These are phyloP conservation scores for Circinella minor DNA, from an alignment of 371 early-diverging fungal genomes.

Conservation along the genomic window DNA sequence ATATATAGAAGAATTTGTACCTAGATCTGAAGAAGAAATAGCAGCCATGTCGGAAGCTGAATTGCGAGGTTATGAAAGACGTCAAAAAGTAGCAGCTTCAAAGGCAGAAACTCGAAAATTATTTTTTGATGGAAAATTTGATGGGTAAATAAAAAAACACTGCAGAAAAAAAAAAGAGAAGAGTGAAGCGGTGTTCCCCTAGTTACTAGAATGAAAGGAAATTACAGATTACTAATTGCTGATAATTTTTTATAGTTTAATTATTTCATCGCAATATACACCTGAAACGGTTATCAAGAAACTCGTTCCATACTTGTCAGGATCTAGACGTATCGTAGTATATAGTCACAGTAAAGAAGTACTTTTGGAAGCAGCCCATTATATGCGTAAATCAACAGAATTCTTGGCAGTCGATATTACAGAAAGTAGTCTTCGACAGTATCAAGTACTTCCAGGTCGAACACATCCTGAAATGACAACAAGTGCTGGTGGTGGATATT, in stretches of 20 bases:
- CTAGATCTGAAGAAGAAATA: conserved; percentile 40
- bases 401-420: conserved; percentile 83
- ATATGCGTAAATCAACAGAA: conserved; percentile 71
- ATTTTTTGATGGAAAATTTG: conserved; percentile 61
- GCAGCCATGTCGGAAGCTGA: conserved; percentile 33
- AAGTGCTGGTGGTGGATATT: conserved; percentile 84
- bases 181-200: too few relatives aligned
- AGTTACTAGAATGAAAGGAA: too few relatives aligned
- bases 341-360: conserved; percentile 86
- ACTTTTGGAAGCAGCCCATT: conserved; percentile 69
- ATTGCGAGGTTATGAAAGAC: conserved; percentile 36
- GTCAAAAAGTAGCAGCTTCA: conserved; percentile 34
- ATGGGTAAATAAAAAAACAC: conserved; percentile 50
- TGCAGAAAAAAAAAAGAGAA: too few relatives aligned
- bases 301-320: conserved; percentile 71
- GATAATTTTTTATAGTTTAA: conserved; percentile 48
- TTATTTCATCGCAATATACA: conserved; percentile 81
- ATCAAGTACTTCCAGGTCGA: conserved; percentile 85
- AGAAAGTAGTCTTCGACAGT: conserved; percentile 90
- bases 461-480: conserved; percentile 95
- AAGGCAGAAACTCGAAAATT: conserved; percentile 36
- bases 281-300: conserved; percentile 71
- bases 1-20: conserved; percentile 35
- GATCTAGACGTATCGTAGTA: conserved; percentile 86
- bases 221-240: too few relatives aligned